Evolutionary conservation across 768 basidiomycete genomes (phyloP).

Genomic region (Fistulinella prunicolor): DNA sequence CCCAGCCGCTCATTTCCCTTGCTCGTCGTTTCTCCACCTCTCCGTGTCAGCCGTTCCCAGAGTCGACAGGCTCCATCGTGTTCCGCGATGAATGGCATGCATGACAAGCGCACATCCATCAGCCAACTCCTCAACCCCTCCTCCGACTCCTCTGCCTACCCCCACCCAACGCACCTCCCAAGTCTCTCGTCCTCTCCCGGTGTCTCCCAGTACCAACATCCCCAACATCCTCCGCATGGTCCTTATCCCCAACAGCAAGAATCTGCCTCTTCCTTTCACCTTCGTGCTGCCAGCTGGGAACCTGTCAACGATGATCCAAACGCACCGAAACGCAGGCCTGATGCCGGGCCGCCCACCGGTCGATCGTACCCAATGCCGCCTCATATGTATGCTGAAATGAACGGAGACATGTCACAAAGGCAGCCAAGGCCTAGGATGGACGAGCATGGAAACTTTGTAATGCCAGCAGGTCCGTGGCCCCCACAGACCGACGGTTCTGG

Average conservation of each 20-base stretch:
- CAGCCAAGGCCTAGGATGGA: constrained; percentile 31
- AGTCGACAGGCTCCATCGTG: constrained; percentile 14
- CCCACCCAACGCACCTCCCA: constrained; percentile 30
- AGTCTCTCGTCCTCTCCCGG: constrained; percentile 21
- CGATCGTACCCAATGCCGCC: constrained; percentile 35
- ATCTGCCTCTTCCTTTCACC: constrained; percentile 42
- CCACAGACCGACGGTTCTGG: constrained; percentile 31
- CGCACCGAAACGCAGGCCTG: constrained; percentile 35
- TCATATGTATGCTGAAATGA: constrained; percentile 35
- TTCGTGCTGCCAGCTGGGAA: constrained; percentile 65
- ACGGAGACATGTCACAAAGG: constrained; percentile 30
- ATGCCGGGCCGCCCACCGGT: constrained; percentile 31
- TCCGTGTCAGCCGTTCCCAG: constrained; percentile 5
- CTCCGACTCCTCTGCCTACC: constrained; percentile 36
- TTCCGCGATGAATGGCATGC: constrained; percentile 39
- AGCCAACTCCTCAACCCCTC: constrained; percentile 50
- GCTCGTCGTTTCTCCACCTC: constrained; percentile 21
- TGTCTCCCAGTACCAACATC: constrained; percentile 30
- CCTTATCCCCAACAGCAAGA: constrained; percentile 30
- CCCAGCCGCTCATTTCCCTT: constrained; percentile 29
- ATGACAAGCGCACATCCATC: constrained; percentile 52
- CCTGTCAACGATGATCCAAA: constrained; percentile 35
- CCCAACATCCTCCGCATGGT: constrained; percentile 23
- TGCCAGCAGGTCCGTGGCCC: constrained; percentile 33
- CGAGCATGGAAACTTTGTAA: constrained; percentile 28